Conservation (phyloP, 331 rosid species). For the Rosa hybrid region DNA sequence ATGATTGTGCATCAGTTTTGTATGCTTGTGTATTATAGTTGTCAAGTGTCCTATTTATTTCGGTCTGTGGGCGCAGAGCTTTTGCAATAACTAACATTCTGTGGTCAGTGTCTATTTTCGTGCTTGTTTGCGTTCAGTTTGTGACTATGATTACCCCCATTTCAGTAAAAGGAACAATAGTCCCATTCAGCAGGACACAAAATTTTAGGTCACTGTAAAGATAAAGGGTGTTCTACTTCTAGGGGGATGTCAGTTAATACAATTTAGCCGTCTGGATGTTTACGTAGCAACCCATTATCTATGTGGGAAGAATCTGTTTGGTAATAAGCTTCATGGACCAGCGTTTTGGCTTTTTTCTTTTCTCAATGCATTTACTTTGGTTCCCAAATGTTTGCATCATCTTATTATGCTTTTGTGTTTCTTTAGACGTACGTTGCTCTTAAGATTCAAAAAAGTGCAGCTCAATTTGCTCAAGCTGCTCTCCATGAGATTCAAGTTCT, state of each 20-base stretch:
- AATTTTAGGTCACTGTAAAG: neutral
- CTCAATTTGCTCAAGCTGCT: conserved; percentile 93
- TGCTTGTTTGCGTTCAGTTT: neutral
- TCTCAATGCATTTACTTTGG: conserved; percentile 3
- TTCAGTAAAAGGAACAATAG: neutral
- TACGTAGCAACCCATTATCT: neutral
- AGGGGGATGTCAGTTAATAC: neutral
- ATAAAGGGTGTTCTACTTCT: neutral
- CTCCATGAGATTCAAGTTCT: conserved; percentile 88
- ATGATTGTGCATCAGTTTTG: neutral
- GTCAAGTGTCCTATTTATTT: neutral
- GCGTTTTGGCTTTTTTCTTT: neutral
- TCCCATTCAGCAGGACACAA: neutral
- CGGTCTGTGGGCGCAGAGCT: neutral
- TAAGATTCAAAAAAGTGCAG: conserved; percentile 97
- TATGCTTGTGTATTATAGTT: neutral
- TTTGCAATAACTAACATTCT: neutral
- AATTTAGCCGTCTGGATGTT: neutral
- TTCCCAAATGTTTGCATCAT: neutral
- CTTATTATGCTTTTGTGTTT: conserved; percentile 4
- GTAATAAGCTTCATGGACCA: neutral
- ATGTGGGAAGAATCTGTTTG: neutral
- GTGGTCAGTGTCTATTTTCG: neutral
- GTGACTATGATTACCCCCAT: neutral
- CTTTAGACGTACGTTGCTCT: conserved; percentile 85